Evolutionary conservation across 2,329 filamentous ascomycete genomes (phyloP).

Genomic region (Epichloe hybrida): DNA sequence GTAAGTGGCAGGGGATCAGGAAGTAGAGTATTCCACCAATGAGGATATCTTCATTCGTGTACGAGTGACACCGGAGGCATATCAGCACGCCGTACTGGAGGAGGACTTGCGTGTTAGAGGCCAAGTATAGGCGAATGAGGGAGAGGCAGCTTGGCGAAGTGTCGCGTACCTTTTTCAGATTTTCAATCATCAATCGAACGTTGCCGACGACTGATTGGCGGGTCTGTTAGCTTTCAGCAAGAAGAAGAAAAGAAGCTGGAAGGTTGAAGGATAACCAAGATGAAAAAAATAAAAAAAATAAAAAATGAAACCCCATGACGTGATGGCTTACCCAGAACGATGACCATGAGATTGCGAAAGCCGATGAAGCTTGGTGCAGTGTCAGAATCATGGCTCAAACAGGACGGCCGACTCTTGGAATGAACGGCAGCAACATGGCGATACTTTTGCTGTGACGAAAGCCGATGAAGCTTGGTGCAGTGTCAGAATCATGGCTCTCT

Average conservation of each 20-base stretch:
- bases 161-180: slow-evolving; percentile 72
- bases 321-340: slow-evolving; percentile 59
- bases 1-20: slow-evolving; percentile 78
- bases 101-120: not conserved
- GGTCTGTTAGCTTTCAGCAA: not conserved
- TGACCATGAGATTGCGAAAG: slow-evolving; percentile 91
- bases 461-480: slow-evolving; percentile 62
- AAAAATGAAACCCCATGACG: slow-evolving; percentile 8
- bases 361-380: slow-evolving; percentile 74
- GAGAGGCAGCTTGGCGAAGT: not conserved
- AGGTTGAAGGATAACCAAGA: not conserved
- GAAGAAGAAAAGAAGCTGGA: no score
- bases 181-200: slow-evolving; percentile 87
- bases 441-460: slow-evolving; percentile 51
- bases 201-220: slow-evolving; percentile 68
- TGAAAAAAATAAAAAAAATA: not conserved
- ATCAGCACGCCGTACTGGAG: slow-evolving; percentile 83
- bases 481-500: slow-evolving; percentile 63
- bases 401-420: slow-evolving; percentile 27
- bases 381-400: slow-evolving; percentile 59
- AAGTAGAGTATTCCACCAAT: slow-evolving; percentile 70
- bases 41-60: slow-evolving; percentile 61
- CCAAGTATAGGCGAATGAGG: not conserved
- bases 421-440: slow-evolving; percentile 87
- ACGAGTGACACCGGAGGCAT: slow-evolving; percentile 81